Percentiles rank a stretch among this genome's conserved stretches.
Evolutionary conservation across 2,329 filamentous ascomycete species (phyloP).

Genomic region (Botryotinia calthae): DNA sequence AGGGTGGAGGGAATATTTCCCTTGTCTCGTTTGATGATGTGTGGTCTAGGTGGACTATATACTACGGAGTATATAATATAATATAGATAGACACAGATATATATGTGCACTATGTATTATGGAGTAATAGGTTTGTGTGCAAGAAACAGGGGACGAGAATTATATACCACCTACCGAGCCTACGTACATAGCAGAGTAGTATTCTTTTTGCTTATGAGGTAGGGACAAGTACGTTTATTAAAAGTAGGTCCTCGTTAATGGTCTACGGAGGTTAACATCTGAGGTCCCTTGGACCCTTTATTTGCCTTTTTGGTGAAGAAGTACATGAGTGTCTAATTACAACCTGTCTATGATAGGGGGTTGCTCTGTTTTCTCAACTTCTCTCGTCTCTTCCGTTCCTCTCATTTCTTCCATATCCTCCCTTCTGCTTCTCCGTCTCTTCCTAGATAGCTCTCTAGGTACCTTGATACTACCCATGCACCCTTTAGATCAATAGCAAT

Average conservation of each 20-base stretch:
- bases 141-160: neutral
- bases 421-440: neutral
- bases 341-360: conserved; percentile 12
- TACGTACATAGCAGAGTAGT: neutral
- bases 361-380: neutral
- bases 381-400: neutral
- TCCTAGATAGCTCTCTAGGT: neutral
- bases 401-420: neutral
- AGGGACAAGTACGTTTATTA: neutral
- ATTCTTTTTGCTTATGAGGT: neutral
- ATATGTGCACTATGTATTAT: neutral
- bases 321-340: conserved; percentile 1
- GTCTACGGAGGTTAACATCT: neutral
- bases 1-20: neutral
- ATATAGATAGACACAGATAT: no score
- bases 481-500: neutral
- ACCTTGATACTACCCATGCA: neutral
- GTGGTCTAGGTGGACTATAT: neutral
- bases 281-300: neutral
- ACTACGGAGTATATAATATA: no score
- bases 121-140: neutral
- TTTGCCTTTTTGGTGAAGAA: neutral
- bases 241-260: neutral
- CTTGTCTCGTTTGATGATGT: neutral
- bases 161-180: neutral